phyloP scores from a whole-genome alignment of 2,329 filamentous ascomycete genomes.

The Helicocarpus griseus region DNA sequence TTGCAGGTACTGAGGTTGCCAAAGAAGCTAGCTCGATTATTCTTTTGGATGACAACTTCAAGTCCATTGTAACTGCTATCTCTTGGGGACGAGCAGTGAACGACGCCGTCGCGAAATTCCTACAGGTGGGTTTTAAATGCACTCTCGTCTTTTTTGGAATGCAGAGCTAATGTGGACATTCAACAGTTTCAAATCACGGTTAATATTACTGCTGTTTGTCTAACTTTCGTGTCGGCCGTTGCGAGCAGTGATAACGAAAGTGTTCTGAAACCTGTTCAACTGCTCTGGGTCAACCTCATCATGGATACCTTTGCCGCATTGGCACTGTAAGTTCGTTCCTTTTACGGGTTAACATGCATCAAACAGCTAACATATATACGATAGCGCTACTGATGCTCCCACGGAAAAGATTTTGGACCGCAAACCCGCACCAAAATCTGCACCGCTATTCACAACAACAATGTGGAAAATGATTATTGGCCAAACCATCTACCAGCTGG shows the following conservation, averaged over 20 bases:
- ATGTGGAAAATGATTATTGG: slow-evolving; percentile 99
- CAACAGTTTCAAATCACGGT: slow-evolving; percentile 54
- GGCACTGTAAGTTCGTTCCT: slow-evolving; percentile 44
- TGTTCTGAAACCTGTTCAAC: slow-evolving; percentile 78
- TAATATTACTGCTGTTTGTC: slow-evolving; percentile 79
- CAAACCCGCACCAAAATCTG: slow-evolving; percentile 66
- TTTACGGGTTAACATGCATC: not conserved
- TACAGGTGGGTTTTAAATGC: slow-evolving; percentile 34
- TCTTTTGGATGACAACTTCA: slow-evolving; percentile 58
- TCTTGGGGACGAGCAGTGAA: slow-evolving; percentile 62
- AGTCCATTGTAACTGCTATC: slow-evolving; percentile 55
- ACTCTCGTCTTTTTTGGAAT: not conserved
- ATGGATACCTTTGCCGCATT: slow-evolving; percentile 93
- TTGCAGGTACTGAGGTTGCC: slow-evolving; percentile 57
- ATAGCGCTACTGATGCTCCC: slow-evolving; percentile 71
- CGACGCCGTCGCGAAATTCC: slow-evolving; percentile 58
- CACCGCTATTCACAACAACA: slow-evolving; percentile 68
- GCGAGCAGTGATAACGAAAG: slow-evolving; percentile 58
- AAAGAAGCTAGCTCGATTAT: slow-evolving; percentile 62
- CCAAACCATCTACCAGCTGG: slow-evolving; percentile 80
- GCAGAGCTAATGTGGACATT: not conserved
- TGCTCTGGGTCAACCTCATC: slow-evolving; percentile 94
- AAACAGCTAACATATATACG: slow-evolving; percentile 7
- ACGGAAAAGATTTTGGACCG: slow-evolving; percentile 70
- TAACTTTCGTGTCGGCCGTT: slow-evolving; percentile 83